A percentile compares a stretch with the other conserved stretches of the same genome.
phyloP scores from a whole-genome alignment of 345 rosid species.

The Anacardium occidentale region DNA sequence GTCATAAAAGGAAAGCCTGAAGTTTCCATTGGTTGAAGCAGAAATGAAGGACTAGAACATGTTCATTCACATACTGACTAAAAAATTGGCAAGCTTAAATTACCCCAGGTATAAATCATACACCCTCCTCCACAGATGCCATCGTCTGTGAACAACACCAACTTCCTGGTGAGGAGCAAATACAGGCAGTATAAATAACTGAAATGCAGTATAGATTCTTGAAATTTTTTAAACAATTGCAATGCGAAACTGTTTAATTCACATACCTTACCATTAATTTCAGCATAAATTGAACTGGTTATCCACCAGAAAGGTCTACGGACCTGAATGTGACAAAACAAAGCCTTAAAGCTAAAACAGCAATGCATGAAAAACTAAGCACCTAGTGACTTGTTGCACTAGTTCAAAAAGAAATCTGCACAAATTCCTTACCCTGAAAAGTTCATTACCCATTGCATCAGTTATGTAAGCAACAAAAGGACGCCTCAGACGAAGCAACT shows the following conservation, averaged over 20 bases:
- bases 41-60: neutral
- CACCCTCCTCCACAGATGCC: constrained; percentile 98
- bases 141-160: constrained; percentile 90
- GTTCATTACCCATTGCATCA: constrained; percentile 71
- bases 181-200: constrained; percentile 20
- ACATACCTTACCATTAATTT: constrained; percentile 80
- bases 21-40: neutral
- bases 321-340: constrained; percentile 50
- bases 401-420: constrained; percentile 17
- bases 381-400: neutral
- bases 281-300: constrained; percentile 89
- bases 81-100: constrained; percentile 15
- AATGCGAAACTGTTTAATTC: constrained; percentile 12
- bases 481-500: constrained; percentile 84
- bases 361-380: constrained; percentile 18
- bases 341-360: constrained; percentile 28
- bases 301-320: constrained; percentile 97
- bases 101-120: constrained; percentile 97
- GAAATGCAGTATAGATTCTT: neutral
- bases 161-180: constrained; percentile 53
- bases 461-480: constrained; percentile 82
- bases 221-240: constrained; percentile 1
- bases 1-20: neutral
- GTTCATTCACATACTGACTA: neutral
- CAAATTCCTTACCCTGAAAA: constrained; percentile 63